These are phyloP conservation scores for Citrus maxima DNA, from an alignment of 345 rosid genomes.

Conservation along the genomic window DNA sequence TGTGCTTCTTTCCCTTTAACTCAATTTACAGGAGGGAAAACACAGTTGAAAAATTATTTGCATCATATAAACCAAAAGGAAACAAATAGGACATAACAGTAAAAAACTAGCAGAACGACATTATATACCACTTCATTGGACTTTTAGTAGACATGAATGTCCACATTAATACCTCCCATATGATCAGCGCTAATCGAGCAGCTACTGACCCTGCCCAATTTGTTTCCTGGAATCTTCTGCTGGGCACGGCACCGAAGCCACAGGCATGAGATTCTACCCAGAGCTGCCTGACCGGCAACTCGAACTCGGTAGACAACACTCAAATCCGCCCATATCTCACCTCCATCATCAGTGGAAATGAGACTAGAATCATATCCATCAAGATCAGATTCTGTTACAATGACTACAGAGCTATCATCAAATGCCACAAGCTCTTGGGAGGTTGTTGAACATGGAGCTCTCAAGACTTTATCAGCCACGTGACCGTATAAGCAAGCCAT, in stretches of 20 bases:
- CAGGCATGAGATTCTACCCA: constrained; percentile 69
- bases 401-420: constrained; percentile 78
- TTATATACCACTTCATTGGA: constrained; percentile 9
- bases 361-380: constrained; percentile 58
- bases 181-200: constrained; percentile 30
- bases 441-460: constrained; percentile 17
- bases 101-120: background rate
- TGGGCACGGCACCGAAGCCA: constrained; percentile 62
- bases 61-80: constrained; percentile 8
- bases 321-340: constrained; percentile 60
- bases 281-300: constrained; percentile 62
- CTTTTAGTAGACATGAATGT: constrained; percentile 74
- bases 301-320: constrained; percentile 63
- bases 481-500: constrained; percentile 20
- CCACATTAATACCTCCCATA: constrained; percentile 67
- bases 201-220: constrained; percentile 35
- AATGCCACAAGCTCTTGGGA: constrained; percentile 52
- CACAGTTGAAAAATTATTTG: constrained; percentile 23
- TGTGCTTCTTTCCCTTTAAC: constrained; percentile 4
- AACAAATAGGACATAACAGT: background rate
- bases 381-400: constrained; percentile 79
- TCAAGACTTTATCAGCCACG: constrained; percentile 23
- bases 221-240: constrained; percentile 46
- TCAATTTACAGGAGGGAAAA: constrained; percentile 21
- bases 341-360: constrained; percentile 28